phyloP scores from a whole-genome alignment of 768 basidiomycete genomes.

The Galerina sulciceps region DNA sequence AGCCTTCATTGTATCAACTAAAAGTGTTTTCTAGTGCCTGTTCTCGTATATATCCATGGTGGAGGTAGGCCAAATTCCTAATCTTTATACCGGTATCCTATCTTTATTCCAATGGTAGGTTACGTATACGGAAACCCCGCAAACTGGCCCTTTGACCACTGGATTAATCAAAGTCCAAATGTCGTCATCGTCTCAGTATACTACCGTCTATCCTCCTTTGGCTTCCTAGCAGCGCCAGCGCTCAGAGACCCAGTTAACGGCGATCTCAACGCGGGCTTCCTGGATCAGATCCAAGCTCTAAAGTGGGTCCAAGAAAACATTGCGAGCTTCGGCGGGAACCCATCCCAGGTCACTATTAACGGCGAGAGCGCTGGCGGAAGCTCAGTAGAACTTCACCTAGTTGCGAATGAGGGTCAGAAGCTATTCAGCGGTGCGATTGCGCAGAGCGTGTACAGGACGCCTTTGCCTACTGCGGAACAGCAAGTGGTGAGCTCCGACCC shows the following conservation, averaged over 20 bases:
- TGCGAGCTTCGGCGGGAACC: conserved; percentile 66
- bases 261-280: conserved; percentile 58
- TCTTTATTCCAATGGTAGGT: conserved; percentile 32
- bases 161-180: conserved; percentile 65
- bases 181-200: conserved; percentile 70
- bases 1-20: too few relatives aligned
- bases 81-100: background rate
- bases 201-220: conserved; percentile 66
- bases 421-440: conserved; percentile 62
- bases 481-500: conserved; percentile 48
- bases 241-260: conserved; percentile 42
- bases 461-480: conserved; percentile 54
- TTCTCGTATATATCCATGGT: conserved; percentile 54
- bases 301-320: conserved; percentile 70
- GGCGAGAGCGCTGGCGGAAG: conserved; percentile 64
- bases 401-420: conserved; percentile 41
- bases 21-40: conserved; percentile 37
- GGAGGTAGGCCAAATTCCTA: conserved; percentile 34
- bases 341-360: conserved; percentile 57
- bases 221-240: conserved; percentile 60
- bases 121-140: conserved; percentile 64
- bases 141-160: conserved; percentile 70
- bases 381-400: conserved; percentile 62
- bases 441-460: conserved; percentile 62
- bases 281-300: conserved; percentile 65